A percentile compares a stretch with the other conserved stretches of the same genome.
Evolutionary conservation across 148 eudicot species (phyloP).

Genomic region (Mesembryanthemum crystallinum): DNA sequence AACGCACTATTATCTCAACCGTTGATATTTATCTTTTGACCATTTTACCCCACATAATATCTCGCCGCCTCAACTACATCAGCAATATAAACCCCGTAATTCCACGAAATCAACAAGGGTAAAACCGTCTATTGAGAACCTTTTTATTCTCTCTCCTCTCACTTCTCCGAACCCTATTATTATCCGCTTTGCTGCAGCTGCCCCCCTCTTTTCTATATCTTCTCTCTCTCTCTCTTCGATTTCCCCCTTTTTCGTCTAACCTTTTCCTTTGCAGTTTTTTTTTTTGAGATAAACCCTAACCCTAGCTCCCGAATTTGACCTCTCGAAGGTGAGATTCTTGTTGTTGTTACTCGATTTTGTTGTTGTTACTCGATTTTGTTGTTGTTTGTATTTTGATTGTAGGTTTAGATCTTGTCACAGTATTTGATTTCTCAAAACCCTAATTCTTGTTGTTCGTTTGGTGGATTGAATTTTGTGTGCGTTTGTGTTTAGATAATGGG

Average conservation of each 20-base stretch:
- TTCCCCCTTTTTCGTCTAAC: slow-evolving; percentile 29
- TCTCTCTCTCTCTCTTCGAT: slow-evolving; percentile 16
- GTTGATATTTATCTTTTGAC: slow-evolving; percentile 4
- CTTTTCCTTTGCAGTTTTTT: slow-evolving; percentile 23
- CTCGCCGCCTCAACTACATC: not conserved
- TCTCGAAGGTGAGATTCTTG: slow-evolving; percentile 23
- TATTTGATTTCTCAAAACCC: slow-evolving; percentile 14
- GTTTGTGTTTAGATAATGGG: slow-evolving; percentile 33
- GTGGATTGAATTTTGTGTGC: too few species aligned
- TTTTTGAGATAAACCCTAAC: slow-evolving; percentile 32
- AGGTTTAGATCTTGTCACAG: slow-evolving; percentile 1
- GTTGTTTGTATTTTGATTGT: not conserved
- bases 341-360: not conserved
- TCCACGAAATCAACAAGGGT: slow-evolving; percentile 12
- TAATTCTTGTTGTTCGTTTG: not conserved
- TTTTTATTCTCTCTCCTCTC: not conserved
- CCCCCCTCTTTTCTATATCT: slow-evolving; percentile 5
- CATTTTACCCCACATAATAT: not conserved
- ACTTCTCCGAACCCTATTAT: slow-evolving; percentile 16
- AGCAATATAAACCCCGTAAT: not conserved
- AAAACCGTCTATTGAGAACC: slow-evolving; percentile 1
- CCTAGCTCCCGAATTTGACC: slow-evolving; percentile 16
- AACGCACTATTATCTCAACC: not conserved
- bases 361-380: not conserved
- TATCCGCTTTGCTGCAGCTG: too few species aligned